Conservation (phyloP, 2,329 filamentous ascomycete genomes). For the Penicillium sp. region DNA sequence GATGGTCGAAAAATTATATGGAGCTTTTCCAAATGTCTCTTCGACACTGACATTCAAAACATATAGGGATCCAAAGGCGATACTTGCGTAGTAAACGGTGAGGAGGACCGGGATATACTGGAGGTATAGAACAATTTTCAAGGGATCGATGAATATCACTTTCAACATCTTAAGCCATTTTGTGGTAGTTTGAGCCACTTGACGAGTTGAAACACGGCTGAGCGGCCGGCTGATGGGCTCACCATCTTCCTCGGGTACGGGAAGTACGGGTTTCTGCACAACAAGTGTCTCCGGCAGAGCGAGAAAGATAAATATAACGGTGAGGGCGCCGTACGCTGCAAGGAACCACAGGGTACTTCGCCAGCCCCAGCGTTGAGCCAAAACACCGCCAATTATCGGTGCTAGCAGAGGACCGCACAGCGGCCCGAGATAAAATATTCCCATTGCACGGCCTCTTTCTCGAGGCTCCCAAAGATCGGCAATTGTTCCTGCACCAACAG, state of each 20-base stretch:
- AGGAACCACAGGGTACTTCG: constrained; percentile 79
- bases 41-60: constrained; percentile 79
- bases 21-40: constrained; percentile 66
- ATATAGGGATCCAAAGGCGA: constrained; percentile 77
- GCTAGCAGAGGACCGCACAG: constrained; percentile 74
- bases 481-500: constrained; percentile 81
- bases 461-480: constrained; percentile 77
- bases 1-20: constrained; percentile 71
- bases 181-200: constrained; percentile 64
- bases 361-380: constrained; percentile 74
- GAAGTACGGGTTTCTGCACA: constrained; percentile 33
- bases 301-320: constrained; percentile 46
- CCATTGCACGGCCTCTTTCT: constrained; percentile 79
- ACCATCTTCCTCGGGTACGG: constrained; percentile 30
- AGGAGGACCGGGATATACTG: constrained; percentile 74
- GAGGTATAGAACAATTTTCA: constrained; percentile 71
- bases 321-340: constrained; percentile 66
- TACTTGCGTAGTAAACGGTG: constrained; percentile 73
- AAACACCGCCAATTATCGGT: constrained; percentile 74
- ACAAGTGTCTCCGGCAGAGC: constrained; percentile 50
- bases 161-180: constrained; percentile 60
- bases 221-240: constrained; percentile 34
- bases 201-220: constrained; percentile 63
- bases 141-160: constrained; percentile 70
- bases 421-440: constrained; percentile 80